phyloP scores from a whole-genome alignment of 116 monocot genomes.

The Dioscorea cayenensis region DNA sequence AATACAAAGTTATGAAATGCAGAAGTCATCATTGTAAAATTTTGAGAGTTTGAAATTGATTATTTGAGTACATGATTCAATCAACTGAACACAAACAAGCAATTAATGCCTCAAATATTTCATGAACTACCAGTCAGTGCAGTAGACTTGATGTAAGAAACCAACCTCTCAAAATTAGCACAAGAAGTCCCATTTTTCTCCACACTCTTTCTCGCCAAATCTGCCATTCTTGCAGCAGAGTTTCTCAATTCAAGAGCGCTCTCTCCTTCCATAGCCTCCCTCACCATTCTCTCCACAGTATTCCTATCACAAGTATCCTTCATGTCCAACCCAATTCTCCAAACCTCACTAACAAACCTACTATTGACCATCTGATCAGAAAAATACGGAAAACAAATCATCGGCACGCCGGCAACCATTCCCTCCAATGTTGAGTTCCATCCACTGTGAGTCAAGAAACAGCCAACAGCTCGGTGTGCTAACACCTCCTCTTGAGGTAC shows the following conservation, averaged over 20 bases:
- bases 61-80: no score
- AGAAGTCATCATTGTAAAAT: no score
- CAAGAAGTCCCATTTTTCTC: constrained; percentile 4
- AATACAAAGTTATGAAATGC: no score
- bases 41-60: no score
- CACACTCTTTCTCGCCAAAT: constrained; percentile 3
- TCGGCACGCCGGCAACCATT: constrained; percentile 24
- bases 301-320: constrained; percentile 18
- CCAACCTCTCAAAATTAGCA: not conserved
- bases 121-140: no score
- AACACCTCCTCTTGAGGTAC: constrained; percentile 51
- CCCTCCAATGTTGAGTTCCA: constrained; percentile 62
- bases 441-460: constrained; percentile 65
- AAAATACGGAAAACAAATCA: constrained; percentile 31
- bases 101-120: no score
- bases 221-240: not conserved
- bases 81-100: no score
- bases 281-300: constrained; percentile 16
- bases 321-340: constrained; percentile 29
- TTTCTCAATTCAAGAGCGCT: not conserved
- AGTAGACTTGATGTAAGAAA: not conserved
- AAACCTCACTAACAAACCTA: constrained; percentile 22
- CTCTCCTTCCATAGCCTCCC: constrained; percentile 21
- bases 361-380: constrained; percentile 25
- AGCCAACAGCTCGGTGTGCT: constrained; percentile 42